Evolutionary conservation across 257 asterid genomes (phyloP).

Genomic region (Solanum arcanum): DNA sequence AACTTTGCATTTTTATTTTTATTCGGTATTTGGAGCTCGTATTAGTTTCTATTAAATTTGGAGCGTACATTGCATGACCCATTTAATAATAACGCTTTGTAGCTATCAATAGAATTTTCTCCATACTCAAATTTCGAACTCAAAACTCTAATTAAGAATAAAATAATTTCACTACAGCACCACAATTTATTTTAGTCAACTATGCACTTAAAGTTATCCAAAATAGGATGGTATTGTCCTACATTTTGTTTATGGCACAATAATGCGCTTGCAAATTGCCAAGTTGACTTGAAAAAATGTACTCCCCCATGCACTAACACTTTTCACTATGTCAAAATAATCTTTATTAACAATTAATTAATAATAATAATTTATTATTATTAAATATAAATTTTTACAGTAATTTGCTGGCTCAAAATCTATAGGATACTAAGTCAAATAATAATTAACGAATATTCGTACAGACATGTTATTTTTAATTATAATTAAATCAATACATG

Average conservation of each 20-base stretch:
- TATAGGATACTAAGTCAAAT: no score
- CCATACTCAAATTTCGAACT: fast-evolving
- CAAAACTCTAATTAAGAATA: no score
- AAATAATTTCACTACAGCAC: fast-evolving
- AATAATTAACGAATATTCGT: no score
- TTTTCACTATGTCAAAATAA: neutral
- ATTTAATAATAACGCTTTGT: no score
- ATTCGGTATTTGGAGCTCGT: fast-evolving
- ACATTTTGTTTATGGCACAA: neutral
- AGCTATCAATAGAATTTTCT: no score
- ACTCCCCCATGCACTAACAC: neutral
- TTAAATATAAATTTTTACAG: no score
- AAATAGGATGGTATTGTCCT: neutral
- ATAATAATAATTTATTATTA: no score
- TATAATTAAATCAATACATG: neutral
- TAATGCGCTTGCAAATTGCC: neutral
- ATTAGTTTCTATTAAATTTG: no score
- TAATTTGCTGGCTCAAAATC: no score
- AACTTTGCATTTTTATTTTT: neutral
- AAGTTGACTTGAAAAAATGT: neutral
- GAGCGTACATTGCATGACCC: fast-evolving
- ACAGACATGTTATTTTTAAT: no score
- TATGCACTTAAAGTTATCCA: neutral
- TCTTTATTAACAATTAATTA: fast-evolving
- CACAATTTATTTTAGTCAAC: neutral